These are phyloP conservation scores for Botrytis deweyae DNA, from an alignment of 2,329 filamentous ascomycete species.

Conservation along the genomic window DNA sequence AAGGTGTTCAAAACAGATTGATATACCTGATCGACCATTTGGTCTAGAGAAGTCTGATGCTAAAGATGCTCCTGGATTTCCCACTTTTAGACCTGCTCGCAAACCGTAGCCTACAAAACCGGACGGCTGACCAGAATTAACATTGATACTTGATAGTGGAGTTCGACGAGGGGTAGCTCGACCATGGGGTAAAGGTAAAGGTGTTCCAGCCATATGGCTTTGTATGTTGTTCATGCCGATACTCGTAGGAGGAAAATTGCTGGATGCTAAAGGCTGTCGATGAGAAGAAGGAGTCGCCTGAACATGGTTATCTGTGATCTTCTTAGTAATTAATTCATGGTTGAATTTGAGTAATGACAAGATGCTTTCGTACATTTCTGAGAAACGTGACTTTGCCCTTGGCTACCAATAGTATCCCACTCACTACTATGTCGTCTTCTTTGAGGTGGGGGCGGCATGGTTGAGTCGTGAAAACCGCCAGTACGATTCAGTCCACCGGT, in stretches of 20 bases:
- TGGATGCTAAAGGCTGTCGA: conserved; percentile 33
- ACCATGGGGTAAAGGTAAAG: conserved; percentile 25
- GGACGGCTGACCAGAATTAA: conserved; percentile 25
- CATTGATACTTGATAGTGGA: conserved; percentile 29
- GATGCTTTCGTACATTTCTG: conserved; percentile 24
- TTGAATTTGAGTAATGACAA: not conserved
- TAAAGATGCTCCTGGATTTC: conserved; percentile 31
- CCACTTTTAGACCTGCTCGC: conserved; percentile 41
- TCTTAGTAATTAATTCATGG: not conserved
- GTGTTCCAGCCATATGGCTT: conserved; percentile 27
- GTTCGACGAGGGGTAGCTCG: conserved; percentile 29
- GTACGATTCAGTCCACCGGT: not conserved
- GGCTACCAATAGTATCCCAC: conserved; percentile 33
- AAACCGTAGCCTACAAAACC: conserved; percentile 39
- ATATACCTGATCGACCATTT: conserved; percentile 33
- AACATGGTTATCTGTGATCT: conserved; percentile 28
- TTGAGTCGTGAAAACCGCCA: conserved; percentile 21
- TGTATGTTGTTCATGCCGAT: conserved; percentile 29
- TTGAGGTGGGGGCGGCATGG: conserved; percentile 22
- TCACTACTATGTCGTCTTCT: conserved; percentile 21
- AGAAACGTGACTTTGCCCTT: conserved; percentile 22
- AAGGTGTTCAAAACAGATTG: conserved; percentile 9
- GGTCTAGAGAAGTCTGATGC: conserved; percentile 27
- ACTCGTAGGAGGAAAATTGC: conserved; percentile 23
- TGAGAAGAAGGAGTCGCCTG: conserved; percentile 38